Evolutionary conservation across 805 yeast genomes (phyloP), one percentile per base, ranked within the genome.

Genomic region (Metschnikowia koreensis): DNA sequence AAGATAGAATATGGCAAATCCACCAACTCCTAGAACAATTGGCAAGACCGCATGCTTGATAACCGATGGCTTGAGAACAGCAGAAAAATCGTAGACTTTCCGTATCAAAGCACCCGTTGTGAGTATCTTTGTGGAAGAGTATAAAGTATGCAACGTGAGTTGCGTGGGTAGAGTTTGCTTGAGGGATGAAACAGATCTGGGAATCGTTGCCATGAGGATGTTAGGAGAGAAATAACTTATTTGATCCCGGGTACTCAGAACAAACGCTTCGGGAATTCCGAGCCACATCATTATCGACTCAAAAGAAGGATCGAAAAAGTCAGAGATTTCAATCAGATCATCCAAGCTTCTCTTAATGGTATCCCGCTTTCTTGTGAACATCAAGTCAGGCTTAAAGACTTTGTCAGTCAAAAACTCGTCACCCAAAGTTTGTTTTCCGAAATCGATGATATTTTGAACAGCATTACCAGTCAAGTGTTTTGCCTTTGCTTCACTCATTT

Each of bases 311-410:
- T 92, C 96, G 62, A 92, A 74, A 59, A 91, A 84, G 69, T 94
- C 97, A n/a, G 75, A 48, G 6, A 88, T 39, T 11, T 86, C 81
- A 26, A 93, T 75, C 17, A 81, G 77, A 27, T 81, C 81, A 44
- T 81, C 75, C 28, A 92, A 73, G 38, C 79, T 76, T 55, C 85
- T 81, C 36, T 80, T 75, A 34, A 84, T 68, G 5, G 77, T 66
- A 61, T 94, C 97, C 38, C 77, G 80, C 51, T 78, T 77, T 58
- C 90, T 82, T 1, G 90, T 81, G 62, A 91, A 93, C 98, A 94
- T 94, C 38, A 87, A 78, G 29, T 82, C 84, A 9, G 87, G 79
- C 52, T 86, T 80, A 66, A 89, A 89, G 8, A 76, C 77, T 47
- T 83, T 81, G 47, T 83, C 86, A 28, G 80, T 72, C 46, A 82